Evolutionary conservation across 768 basidiomycete genomes (phyloP).

Genomic region (Boletus fagicola): DNA sequence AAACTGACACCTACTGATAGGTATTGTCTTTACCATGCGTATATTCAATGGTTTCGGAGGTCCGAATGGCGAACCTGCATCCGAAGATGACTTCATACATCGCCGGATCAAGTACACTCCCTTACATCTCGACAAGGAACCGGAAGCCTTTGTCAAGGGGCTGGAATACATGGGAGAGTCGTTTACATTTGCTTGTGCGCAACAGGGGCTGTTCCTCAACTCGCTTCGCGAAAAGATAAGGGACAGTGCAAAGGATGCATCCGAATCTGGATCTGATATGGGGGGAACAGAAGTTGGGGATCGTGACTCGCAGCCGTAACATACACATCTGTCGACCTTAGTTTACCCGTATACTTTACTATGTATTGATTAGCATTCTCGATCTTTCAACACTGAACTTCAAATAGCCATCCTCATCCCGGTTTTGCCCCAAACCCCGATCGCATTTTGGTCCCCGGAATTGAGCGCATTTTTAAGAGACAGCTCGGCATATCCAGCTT

Average conservation of each 20-base stretch:
- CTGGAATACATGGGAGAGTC: slow-evolving; percentile 59
- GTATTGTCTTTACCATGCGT: slow-evolving; percentile 58
- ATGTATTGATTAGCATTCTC: slow-evolving; percentile 10
- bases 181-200: slow-evolving; percentile 68
- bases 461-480: slow-evolving; percentile 39
- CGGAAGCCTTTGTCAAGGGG: slow-evolving; percentile 50
- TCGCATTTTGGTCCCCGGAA: slow-evolving; percentile 42
- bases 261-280: slow-evolving; percentile 24
- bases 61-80: slow-evolving; percentile 32
- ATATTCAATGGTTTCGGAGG: slow-evolving; percentile 41
- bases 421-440: slow-evolving; percentile 57
- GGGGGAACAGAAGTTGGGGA: slow-evolving; percentile 31
- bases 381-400: background rate
- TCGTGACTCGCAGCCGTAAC: background rate
- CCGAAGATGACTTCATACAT: slow-evolving; percentile 33
- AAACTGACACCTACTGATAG: slow-evolving; percentile 34
- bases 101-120: slow-evolving; percentile 56
- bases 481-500: slow-evolving; percentile 54
- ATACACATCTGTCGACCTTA: slow-evolving; percentile 1
- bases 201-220: slow-evolving; percentile 65
- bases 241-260: slow-evolving; percentile 31
- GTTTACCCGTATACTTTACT: slow-evolving; percentile 16
- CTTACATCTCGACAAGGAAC: slow-evolving; percentile 60
- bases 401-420: slow-evolving; percentile 32
- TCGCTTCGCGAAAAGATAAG: slow-evolving; percentile 55